A percentile compares a stretch with the other conserved stretches of the same genome.
These are phyloP conservation scores for Rutstroemia sp. DNA, from an alignment of 2,329 filamentous ascomycete species.

Conservation along the genomic window DNA sequence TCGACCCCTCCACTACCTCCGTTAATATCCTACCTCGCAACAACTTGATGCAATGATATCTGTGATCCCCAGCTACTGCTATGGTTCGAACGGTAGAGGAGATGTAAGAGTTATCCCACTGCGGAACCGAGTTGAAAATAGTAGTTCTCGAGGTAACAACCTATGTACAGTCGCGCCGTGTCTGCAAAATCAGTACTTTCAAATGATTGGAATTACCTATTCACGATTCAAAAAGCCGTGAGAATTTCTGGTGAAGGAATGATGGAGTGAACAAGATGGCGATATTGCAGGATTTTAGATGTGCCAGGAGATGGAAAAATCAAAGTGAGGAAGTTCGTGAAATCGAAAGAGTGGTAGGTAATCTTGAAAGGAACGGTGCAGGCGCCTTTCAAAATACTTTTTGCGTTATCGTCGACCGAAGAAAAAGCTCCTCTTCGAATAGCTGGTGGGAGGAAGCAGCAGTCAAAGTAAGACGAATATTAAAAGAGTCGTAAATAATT, in stretches of 20 bases:
- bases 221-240: conserved; percentile 3
- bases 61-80: conserved; percentile 29
- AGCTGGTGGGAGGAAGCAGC: conserved; percentile 18
- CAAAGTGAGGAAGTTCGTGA: conserved; percentile 13
- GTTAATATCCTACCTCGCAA: conserved; percentile 19
- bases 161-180: conserved; percentile 11
- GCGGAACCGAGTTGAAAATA: conserved; percentile 2
- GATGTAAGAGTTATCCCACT: conserved; percentile 9
- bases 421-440: background rate
- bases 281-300: background rate
- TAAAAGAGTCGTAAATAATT: background rate
- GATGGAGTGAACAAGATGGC: conserved; percentile 3
- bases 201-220: conserved; percentile 7
- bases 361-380: conserved; percentile 29
- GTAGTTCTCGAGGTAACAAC: conserved; percentile 5
- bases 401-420: conserved; percentile 7
- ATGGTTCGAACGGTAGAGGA: conserved; percentile 25
- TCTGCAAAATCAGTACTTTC: conserved; percentile 11
- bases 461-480: conserved; percentile 11
- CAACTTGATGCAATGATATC: conserved; percentile 23
- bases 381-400: conserved; percentile 27
- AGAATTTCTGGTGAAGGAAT: background rate
- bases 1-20: conserved; percentile 45
- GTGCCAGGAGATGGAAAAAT: conserved; percentile 4
- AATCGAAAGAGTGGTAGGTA: conserved; percentile 18